Conservation (phyloP, 148 eudicot species). For the Fagopyrum esculentum region DNA sequence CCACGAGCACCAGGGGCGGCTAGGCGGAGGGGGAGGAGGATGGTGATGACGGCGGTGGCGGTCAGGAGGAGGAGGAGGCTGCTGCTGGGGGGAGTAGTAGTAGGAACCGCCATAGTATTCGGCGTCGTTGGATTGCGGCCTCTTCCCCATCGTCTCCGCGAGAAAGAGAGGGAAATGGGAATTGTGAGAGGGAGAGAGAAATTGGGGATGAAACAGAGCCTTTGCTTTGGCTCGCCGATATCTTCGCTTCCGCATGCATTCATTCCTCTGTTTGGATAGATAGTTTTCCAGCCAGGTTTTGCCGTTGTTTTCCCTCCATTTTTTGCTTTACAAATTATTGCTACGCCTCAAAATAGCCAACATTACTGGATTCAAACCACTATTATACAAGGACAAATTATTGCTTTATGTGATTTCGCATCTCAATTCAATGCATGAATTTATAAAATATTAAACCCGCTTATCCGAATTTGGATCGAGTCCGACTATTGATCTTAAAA, state of each 20-base stretch:
- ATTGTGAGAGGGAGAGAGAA: background rate
- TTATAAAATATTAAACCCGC: too few relatives aligned
- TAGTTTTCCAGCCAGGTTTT: background rate
- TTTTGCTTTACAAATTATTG: too few relatives aligned
- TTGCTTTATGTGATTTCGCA: too few relatives aligned
- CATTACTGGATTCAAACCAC: too few relatives aligned
- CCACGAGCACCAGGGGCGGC: conserved; percentile 24
- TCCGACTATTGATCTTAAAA: too few relatives aligned
- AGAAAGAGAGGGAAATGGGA: background rate
- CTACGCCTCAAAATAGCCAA: too few relatives aligned
- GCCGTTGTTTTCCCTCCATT: background rate
- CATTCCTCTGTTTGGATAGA: too few relatives aligned
- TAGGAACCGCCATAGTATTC: conserved; percentile 23
- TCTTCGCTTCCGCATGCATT: too few relatives aligned
- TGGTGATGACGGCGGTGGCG: conserved; percentile 17
- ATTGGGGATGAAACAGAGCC: background rate
- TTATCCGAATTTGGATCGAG: too few relatives aligned
- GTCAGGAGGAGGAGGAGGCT: conserved; percentile 12
- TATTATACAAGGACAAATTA: too few relatives aligned
- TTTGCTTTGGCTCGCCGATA: background rate
- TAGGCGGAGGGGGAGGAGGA: conserved; percentile 14
- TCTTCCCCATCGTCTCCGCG: conserved; percentile 28
- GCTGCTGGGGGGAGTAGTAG: conserved; percentile 16
- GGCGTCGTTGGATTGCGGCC: conserved; percentile 18
- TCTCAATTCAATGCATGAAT: too few relatives aligned